These are phyloP conservation scores for Penicilliopsis zonata DNA, from an alignment of 495 filamentous ascomycete species.

Conservation along the genomic window DNA sequence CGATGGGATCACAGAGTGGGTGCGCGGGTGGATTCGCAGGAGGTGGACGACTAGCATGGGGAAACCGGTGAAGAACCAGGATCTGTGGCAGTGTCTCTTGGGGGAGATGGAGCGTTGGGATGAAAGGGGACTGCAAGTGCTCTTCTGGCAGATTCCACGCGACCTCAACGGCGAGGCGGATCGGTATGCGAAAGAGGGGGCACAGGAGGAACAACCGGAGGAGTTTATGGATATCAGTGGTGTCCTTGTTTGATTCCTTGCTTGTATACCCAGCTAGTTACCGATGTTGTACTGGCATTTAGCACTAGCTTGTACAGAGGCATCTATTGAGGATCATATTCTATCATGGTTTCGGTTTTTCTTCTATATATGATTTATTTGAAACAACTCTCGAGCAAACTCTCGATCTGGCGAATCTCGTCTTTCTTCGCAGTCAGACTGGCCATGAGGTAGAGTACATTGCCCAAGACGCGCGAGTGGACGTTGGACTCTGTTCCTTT, in stretches of 20 bases:
- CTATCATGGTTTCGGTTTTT: too few species aligned
- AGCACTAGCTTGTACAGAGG: too few species aligned
- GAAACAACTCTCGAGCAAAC: conserved; percentile 7
- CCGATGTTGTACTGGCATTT: too few species aligned
- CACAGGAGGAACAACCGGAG: neutral
- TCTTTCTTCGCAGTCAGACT: conserved; percentile 45
- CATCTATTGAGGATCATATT: too few species aligned
- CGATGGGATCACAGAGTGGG: conserved; percentile 17
- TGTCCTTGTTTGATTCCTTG: neutral
- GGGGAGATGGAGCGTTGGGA: conserved; percentile 7
- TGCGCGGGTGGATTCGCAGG: conserved; percentile 13
- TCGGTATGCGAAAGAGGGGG: conserved; percentile 5
- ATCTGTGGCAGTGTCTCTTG: conserved; percentile 22
- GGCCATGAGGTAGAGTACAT: conserved; percentile 69
- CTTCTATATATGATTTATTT: neutral
- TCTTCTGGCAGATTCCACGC: conserved; percentile 23
- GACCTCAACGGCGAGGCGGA: conserved; percentile 17
- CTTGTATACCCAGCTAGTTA: too few species aligned
- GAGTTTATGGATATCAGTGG: neutral
- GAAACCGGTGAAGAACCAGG: conserved; percentile 18
- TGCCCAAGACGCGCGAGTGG: conserved; percentile 63
- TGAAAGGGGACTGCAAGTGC: conserved; percentile 11
- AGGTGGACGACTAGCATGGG: conserved; percentile 13
- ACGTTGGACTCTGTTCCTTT: conserved; percentile 32
- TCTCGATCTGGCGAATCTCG: conserved; percentile 37